phyloP scores from a whole-genome alignment of 2,329 filamentous ascomycete species.

The Arthrobotrys entomopaga region DNA sequence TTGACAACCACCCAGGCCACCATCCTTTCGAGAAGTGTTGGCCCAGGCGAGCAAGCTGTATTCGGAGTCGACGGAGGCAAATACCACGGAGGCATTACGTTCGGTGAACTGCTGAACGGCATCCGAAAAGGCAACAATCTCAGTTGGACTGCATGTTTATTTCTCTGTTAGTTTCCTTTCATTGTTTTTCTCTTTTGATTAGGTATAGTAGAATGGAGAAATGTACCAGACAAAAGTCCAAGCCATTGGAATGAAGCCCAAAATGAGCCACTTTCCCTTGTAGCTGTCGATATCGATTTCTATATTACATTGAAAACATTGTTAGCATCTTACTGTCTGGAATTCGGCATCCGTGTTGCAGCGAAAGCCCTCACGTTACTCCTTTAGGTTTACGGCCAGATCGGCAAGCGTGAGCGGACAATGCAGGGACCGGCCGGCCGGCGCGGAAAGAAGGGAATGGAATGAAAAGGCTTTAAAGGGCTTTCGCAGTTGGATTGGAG shows the following conservation, averaged over 20 bases:
- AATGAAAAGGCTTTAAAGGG: conserved; percentile 18
- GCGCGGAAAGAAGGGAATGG: neutral
- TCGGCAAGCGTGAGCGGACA: conserved; percentile 27
- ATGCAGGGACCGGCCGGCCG: conserved; percentile 48
- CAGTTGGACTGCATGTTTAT: conserved; percentile 18
- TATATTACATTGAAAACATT: conserved; percentile 35
- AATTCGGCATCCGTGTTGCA: conserved; percentile 19
- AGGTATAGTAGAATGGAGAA: neutral
- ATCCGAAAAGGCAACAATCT: conserved; percentile 74
- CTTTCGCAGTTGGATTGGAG: neutral
- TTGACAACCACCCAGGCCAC: conserved; percentile 71
- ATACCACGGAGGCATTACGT: conserved; percentile 71
- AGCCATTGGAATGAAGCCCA: conserved; percentile 75
- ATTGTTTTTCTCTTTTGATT: neutral
- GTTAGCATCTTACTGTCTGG: conserved; percentile 13
- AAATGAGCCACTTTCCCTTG: conserved; percentile 70
- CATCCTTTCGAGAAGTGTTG: conserved; percentile 69
- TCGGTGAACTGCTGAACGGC: conserved; percentile 70
- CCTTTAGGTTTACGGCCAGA: conserved; percentile 27
- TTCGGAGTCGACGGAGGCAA: conserved; percentile 72
- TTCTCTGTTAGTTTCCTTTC: neutral
- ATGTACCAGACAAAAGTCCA: conserved; percentile 72
- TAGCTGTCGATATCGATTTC: conserved; percentile 60
- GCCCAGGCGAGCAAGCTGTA: conserved; percentile 71
- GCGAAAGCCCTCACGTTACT: conserved; percentile 16